Percentiles rank a stretch among this genome's conserved stretches.
Evolutionary conservation across 495 filamentous ascomycete species (phyloP).

Genomic region (Endocarpon pusillum): DNA sequence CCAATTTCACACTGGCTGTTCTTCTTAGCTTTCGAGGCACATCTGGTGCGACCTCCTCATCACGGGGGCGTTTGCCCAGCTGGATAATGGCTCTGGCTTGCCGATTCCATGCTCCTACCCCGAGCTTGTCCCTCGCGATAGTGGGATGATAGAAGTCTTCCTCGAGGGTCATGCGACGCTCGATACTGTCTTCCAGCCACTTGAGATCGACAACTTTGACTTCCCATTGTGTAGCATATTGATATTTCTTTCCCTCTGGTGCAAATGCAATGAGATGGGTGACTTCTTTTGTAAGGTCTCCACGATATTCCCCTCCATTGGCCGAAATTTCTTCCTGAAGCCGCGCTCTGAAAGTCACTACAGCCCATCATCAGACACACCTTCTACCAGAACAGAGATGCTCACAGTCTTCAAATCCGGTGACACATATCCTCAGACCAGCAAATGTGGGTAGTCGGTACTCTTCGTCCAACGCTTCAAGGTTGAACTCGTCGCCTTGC

Average conservation of each 20-base stretch:
- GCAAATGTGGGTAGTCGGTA: slow-evolving; percentile 43
- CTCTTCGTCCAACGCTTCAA: slow-evolving; percentile 43
- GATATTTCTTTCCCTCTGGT: slow-evolving; percentile 74
- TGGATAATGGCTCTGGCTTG: slow-evolving; percentile 13
- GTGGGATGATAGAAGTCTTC: slow-evolving; percentile 66
- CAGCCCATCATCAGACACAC: neutral
- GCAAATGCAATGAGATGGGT: slow-evolving; percentile 72
- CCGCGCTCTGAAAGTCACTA: slow-evolving; percentile 47
- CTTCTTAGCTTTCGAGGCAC: slow-evolving; percentile 52
- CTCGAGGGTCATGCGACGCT: slow-evolving; percentile 85
- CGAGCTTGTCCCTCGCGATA: slow-evolving; percentile 49
- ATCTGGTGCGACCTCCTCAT: slow-evolving; percentile 6
- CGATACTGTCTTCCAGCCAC: slow-evolving; percentile 73
- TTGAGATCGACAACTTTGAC: slow-evolving; percentile 61
- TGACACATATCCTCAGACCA: slow-evolving; percentile 64
- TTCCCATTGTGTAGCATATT: slow-evolving; percentile 62
- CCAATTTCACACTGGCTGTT: slow-evolving; percentile 61
- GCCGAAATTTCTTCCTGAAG: slow-evolving; percentile 45
- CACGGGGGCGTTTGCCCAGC: slow-evolving; percentile 29
- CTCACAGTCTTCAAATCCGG: slow-evolving; percentile 74
- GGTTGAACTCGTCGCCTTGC: slow-evolving; percentile 60
- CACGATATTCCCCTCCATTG: slow-evolving; percentile 67
- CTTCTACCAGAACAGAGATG: neutral
- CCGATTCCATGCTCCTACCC: slow-evolving; percentile 57
- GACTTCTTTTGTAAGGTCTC: slow-evolving; percentile 69